Percentiles rank a stretch among this genome's conserved stretches.
These are phyloP conservation scores for Eimeria necatrix DNA, from an alignment of 169 alveolate genomes.

Conservation along the genomic window DNA sequence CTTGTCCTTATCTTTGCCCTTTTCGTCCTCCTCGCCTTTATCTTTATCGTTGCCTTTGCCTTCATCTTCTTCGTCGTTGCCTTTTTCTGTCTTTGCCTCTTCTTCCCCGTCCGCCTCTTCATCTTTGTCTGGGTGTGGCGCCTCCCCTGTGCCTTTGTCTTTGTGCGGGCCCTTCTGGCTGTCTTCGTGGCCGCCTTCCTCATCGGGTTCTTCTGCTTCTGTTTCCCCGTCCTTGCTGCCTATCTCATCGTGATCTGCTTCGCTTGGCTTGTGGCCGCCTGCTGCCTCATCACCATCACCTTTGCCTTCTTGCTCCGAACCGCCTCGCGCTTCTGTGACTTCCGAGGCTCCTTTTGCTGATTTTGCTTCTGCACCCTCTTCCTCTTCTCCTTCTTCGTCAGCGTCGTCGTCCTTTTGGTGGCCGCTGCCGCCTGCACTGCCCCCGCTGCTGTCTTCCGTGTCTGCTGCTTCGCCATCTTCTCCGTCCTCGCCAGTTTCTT, in stretches of 20 bases:
- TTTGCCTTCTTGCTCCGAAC: too few species aligned
- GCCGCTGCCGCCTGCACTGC: neutral
- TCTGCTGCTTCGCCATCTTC: neutral
- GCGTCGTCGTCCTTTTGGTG: neutral
- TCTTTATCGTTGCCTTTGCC: neutral
- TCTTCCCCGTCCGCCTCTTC: neutral
- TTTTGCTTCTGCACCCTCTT: neutral
- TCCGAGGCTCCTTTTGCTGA: too few species aligned
- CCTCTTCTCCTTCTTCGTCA: neutral
- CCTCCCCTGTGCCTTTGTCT: too few species aligned
- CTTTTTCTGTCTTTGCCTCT: neutral
- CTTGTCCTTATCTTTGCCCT: neutral
- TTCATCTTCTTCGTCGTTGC: neutral
- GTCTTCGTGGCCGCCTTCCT: neutral
- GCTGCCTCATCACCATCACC: neutral
- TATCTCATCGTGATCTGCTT: neutral
- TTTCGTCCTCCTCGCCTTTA: neutral
- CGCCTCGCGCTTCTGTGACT: too few species aligned
- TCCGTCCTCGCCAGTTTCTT: neutral
- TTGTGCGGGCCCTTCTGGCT: too few species aligned
- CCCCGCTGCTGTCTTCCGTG: neutral
- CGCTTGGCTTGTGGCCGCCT: neutral
- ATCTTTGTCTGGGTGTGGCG: too few species aligned
- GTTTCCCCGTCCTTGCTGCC: neutral
- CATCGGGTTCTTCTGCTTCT: neutral